These are phyloP conservation scores for Polyporus tsugae DNA, from an alignment of 1,284 basidiomycete species.

Conservation along the genomic window DNA sequence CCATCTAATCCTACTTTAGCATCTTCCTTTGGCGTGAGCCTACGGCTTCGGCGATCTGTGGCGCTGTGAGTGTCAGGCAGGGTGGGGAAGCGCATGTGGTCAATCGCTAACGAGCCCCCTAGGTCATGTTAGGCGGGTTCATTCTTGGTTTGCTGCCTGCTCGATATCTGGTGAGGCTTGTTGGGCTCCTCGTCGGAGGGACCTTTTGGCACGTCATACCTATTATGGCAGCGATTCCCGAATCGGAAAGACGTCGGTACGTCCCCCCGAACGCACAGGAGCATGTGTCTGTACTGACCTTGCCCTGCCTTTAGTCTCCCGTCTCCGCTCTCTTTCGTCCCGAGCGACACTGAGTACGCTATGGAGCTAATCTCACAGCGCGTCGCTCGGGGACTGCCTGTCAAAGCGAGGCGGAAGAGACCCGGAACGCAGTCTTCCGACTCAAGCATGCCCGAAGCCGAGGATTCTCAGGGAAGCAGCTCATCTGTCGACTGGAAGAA, in stretches of 20 bases:
- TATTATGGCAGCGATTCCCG: conserved; percentile 58
- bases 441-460: not conserved
- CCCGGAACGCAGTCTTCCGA: conserved; percentile 13
- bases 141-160: conserved; percentile 57
- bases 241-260: conserved; percentile 55
- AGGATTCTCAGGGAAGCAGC: conserved; percentile 15
- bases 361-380: conserved; percentile 73
- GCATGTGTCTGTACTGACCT: conserved; percentile 3
- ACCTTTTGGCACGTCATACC: conserved; percentile 74
- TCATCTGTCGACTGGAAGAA: conserved; percentile 59
- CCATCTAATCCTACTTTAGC: conserved; percentile 44
- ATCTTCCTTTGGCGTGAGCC: conserved; percentile 71
- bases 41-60: conserved; percentile 46
- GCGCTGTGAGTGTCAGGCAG: not conserved
- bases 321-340: conserved; percentile 56
- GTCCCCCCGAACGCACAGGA: conserved; percentile 20
- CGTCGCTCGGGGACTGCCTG: conserved; percentile 58
- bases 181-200: conserved; percentile 56
- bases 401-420: conserved; percentile 36
- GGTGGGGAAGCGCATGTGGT: not conserved
- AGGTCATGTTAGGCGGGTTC: conserved; percentile 49
- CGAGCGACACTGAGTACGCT: conserved; percentile 72
- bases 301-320: conserved; percentile 45
- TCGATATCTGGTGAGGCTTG: conserved; percentile 55
- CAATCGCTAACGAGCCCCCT: not conserved